Conservation (phyloP, 371 early-diverging fungal genomes). For the Encephalitozoon romaleae region DNA sequence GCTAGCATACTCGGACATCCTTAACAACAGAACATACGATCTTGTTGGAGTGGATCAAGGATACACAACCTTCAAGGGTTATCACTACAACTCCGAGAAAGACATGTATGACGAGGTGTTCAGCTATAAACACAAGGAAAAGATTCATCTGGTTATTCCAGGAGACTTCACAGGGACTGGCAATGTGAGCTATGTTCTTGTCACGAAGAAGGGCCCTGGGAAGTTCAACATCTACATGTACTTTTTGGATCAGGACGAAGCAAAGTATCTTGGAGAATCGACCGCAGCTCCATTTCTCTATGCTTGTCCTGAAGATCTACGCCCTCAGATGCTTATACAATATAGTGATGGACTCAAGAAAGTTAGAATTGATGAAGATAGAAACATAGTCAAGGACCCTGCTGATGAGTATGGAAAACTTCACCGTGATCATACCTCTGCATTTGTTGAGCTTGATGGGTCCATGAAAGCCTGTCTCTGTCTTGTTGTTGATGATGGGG, state of each 20-base stretch:
- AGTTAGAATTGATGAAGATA: neutral
- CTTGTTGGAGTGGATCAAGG: conserved; percentile 18
- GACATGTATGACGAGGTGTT: conserved; percentile 14
- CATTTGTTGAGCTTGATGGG: conserved; percentile 52
- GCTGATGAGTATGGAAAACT: conserved; percentile 31
- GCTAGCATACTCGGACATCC: conserved; percentile 27
- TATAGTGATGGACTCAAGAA: neutral
- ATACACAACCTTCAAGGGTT: neutral
- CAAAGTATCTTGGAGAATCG: neutral
- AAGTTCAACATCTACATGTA: conserved; percentile 4
- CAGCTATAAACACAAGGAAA: neutral
- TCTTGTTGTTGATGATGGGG: conserved; percentile 18
- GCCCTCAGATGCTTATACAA: conserved; percentile 6
- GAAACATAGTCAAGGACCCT: neutral
- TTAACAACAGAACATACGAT: conserved; percentile 26
- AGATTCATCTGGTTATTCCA: conserved; percentile 21
- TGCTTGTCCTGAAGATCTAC: neutral
- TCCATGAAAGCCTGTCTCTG: conserved; percentile 43
- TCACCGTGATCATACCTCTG: conserved; percentile 40
- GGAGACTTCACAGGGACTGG: conserved; percentile 6
- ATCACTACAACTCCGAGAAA: conserved; percentile 12
- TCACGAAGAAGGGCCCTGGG: neutral
- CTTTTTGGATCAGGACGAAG: neutral
- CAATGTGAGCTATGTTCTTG: conserved; percentile 8
- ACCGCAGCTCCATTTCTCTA: neutral